Percentiles rank a stretch among this genome's conserved stretches.
phyloP scores from a whole-genome alignment of 768 basidiomycete species.

The Paxillus rubicundulus region DNA sequence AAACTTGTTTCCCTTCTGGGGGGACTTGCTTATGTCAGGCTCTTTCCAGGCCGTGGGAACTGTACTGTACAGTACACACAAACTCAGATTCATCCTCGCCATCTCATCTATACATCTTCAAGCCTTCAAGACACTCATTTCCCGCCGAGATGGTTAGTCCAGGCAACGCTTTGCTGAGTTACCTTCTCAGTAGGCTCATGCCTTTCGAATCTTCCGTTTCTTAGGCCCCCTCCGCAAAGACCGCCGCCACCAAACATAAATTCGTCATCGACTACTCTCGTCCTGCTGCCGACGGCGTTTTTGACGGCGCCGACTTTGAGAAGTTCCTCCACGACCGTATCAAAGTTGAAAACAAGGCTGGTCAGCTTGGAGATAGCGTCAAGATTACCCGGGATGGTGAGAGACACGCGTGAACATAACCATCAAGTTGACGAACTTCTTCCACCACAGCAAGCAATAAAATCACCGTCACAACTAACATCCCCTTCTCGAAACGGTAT shows the following conservation, averaged over 20 bases:
- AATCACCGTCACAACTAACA: slow-evolving; percentile 80
- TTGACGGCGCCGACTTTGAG: slow-evolving; percentile 65
- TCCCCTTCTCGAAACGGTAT: slow-evolving; percentile 95
- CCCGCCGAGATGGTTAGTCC: slow-evolving; percentile 68
- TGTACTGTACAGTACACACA: slow-evolving; percentile 54
- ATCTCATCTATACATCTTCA: slow-evolving; percentile 1
- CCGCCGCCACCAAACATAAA: slow-evolving; percentile 61
- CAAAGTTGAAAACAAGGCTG: slow-evolving; percentile 90
- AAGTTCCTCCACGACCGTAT: slow-evolving; percentile 94
- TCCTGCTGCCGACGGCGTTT: slow-evolving; percentile 64
- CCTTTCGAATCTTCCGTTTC: slow-evolving; percentile 35
- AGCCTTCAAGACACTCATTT: slow-evolving; percentile 29
- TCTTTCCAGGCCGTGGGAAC: slow-evolving; percentile 12
- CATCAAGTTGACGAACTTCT: slow-evolving; percentile 1
- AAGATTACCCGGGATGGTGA: slow-evolving; percentile 84
- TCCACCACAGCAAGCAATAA: slow-evolving; percentile 61
- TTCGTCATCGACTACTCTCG: slow-evolving; percentile 85
- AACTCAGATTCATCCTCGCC: slow-evolving; percentile 9
- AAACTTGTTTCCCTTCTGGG: slow-evolving; percentile 9
- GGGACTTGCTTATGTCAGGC: slow-evolving; percentile 9
- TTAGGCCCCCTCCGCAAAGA: slow-evolving; percentile 58
- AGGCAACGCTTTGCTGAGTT: slow-evolving; percentile 85
- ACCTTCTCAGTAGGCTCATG: slow-evolving; percentile 88
- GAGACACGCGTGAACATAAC: not conserved
- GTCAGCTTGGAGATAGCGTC: slow-evolving; percentile 87